phyloP scores from a whole-genome alignment of 805 yeast species.

The Candida ponderosae region DNA sequence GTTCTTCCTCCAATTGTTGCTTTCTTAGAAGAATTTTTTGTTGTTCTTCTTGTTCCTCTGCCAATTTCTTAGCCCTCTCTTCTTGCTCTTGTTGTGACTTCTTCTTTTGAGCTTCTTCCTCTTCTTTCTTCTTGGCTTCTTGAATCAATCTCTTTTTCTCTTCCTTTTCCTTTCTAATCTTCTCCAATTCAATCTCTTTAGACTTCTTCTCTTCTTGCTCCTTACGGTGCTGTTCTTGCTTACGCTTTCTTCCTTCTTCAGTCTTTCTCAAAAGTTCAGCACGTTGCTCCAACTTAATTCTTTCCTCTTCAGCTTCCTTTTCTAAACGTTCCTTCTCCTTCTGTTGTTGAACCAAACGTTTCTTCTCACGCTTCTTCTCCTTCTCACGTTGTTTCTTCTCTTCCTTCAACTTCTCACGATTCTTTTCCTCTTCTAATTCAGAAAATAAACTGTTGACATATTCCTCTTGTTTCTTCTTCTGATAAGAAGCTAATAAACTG shows the following conservation, averaged over 20 bases:
- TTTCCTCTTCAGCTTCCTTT: conserved; percentile 33
- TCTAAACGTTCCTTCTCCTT: conserved; percentile 46
- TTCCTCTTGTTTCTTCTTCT: conserved; percentile 75
- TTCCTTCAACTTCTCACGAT: conserved; percentile 55
- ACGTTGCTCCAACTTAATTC: conserved; percentile 27
- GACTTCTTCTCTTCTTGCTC: conserved; percentile 29
- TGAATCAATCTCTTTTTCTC: conserved; percentile 21
- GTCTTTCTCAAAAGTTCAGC: conserved; percentile 31
- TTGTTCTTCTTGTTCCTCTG: conserved; percentile 3
- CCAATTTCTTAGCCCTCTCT: conserved; percentile 14
- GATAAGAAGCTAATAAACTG: conserved; percentile 66
- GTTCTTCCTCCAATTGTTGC: conserved; percentile 15
- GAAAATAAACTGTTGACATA: conserved; percentile 51
- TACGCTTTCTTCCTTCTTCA: conserved; percentile 32
- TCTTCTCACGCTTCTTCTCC: conserved; percentile 68
- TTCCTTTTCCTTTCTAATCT: conserved; percentile 19
- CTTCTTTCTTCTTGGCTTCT: conserved; percentile 28
- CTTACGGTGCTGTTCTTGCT: conserved; percentile 30
- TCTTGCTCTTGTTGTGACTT: conserved; percentile 26
- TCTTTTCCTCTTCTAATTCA: conserved; percentile 66
- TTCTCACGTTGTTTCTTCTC: conserved; percentile 47
- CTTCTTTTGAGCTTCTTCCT: conserved; percentile 22
- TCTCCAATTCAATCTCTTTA: conserved; percentile 23
- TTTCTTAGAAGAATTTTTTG: conserved; percentile 15
- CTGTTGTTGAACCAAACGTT: conserved; percentile 46